Base-by-base conservation (phyloP, 192 early-diverging fungal genomes). In the Dimargaris xerosporica region DNA sequence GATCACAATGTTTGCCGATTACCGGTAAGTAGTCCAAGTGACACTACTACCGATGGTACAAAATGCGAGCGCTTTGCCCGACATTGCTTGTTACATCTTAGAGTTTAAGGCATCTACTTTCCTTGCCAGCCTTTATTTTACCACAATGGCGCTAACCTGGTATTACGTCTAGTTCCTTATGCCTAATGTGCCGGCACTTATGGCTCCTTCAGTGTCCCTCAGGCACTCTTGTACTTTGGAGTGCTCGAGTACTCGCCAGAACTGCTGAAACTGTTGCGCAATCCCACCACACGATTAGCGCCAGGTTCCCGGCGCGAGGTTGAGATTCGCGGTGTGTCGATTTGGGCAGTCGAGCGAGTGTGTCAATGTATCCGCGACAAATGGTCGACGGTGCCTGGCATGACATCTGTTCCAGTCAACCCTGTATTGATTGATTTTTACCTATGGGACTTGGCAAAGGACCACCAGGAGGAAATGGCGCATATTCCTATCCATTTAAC, bases 1-100 rank as follows among this genome's bases (percentile, higher is more conserved):
- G 15, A 78, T 92, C 34, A 92, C 90, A 15, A 92, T 92, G 87
- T 92, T 92, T 85, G 90, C 90, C 5, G 90, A 92, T 66, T 92
- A 90, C 67, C 73, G n/a, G n/a, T n/a, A n/a, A n/a, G n/a, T n/a
- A n/a, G n/a, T n/a, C n/a, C n/a, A n/a, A n/a, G n/a, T n/a, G n/a
- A n/a, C n/a, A n/a, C n/a, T n/a, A n/a, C n/a, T n/a, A n/a, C n/a
- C n/a, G n/a, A n/a, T n/a, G n/a, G n/a, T n/a, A n/a, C n/a, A n/a
- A n/a, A n/a, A n/a, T n/a, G n/a, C n/a, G n/a, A n/a, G n/a, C n/a
- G n/a, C n/a, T n/a, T n/a, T n/a, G n/a, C n/a, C n/a, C n/a, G n/a
- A n/a, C n/a, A n/a, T n/a, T n/a, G n/a, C n/a, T n/a, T n/a, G n/a
- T n/a, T n/a, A n/a, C n/a, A n/a, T n/a, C n/a, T n/a, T n/a, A n/a